Evolutionary conservation across 1,284 basidiomycete genomes (phyloP), one percentile per base, ranked within the genome.

Genomic region (Ustilago tritici): DNA sequence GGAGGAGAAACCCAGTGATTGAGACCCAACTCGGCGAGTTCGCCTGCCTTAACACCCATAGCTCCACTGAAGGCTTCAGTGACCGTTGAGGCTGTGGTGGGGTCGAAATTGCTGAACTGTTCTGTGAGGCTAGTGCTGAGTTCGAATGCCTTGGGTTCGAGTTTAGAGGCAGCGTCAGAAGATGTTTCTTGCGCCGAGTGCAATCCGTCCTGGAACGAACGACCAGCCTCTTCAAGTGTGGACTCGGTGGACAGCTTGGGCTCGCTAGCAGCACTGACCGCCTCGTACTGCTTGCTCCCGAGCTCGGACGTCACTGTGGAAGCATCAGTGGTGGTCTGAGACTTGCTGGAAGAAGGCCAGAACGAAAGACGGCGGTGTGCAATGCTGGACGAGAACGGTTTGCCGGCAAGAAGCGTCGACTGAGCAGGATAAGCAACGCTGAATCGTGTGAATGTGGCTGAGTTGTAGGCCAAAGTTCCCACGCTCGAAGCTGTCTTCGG

Each of bases 1-100:
- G 67, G 66, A 10, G 81, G 81, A 38, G 74, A 61, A 17, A 17
- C 88, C 86, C 89, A 91, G 61, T 89, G 88, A 19, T 89, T 88
- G 5, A 95, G 88, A 3, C 93, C 95, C 47, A 95, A 88, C 12
- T 91, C 89, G 23, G 91, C 89, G 41, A 96, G 89, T 87, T 95
- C 94, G 0, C 93, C 93, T 38, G 91, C 90, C 74, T 93, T 91
- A 41, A 94, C 82, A 49, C 70, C 76, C 40, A 62, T 56, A 2
- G 72, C 68, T 15, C 65, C 63, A 17, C 49, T 35, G n/a, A 78
- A 61, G 4, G 65, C 54, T 56, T 81, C 79, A 23, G 65, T 65
- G 32, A 79, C 62, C 38, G 70, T 81, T 32, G 71, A 50, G 15
- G 63, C 65, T 5, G 69, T 46, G 14, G 73, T 54, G n/a, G 66